These are phyloP conservation scores for Pseudogymnoascus sp. DNA, from an alignment of 2,329 filamentous ascomycete species.

Conservation along the genomic window DNA sequence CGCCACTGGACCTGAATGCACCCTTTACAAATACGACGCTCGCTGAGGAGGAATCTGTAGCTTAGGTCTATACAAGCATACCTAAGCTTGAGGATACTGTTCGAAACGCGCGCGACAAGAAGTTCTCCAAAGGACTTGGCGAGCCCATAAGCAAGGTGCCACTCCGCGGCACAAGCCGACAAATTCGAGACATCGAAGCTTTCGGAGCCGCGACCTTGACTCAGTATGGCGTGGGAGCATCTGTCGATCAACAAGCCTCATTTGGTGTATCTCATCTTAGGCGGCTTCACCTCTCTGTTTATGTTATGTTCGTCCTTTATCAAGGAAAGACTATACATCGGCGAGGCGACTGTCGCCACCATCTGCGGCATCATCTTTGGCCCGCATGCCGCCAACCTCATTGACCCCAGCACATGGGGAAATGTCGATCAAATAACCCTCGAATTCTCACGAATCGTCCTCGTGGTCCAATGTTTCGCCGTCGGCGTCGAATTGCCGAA, in stretches of 20 bases:
- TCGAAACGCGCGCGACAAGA: not conserved
- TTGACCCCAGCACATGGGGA: slow-evolving; percentile 70
- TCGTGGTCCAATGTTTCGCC: slow-evolving; percentile 89
- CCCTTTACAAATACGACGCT: not conserved
- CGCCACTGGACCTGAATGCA: slow-evolving; percentile 1
- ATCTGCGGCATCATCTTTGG: slow-evolving; percentile 84
- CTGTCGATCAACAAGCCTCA: slow-evolving; percentile 87
- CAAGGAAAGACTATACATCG: slow-evolving; percentile 97
- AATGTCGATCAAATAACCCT: slow-evolving; percentile 80
- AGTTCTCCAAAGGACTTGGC: not conserved
- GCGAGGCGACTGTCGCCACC: slow-evolving; percentile 91
- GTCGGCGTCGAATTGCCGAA: slow-evolving; percentile 85
- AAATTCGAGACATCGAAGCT: not conserved
- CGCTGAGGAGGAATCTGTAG: slow-evolving; percentile 5
- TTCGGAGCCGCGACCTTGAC: not conserved
- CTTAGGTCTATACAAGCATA: slow-evolving; percentile 3
- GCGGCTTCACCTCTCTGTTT: slow-evolving; percentile 94
- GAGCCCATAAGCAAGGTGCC: not conserved
- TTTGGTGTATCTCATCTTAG: slow-evolving; percentile 96
- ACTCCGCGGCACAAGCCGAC: slow-evolving; percentile 4
- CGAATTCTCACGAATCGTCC: slow-evolving; percentile 81
- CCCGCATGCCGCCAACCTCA: slow-evolving; percentile 73
- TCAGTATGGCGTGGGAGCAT: slow-evolving; percentile 68
- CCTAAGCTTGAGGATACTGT: not conserved
- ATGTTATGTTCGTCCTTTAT: slow-evolving; percentile 98